Evolutionary conservation across 495 filamentous ascomycete genomes (phyloP).

Genomic region (Chlorociboria aeruginascens): DNA sequence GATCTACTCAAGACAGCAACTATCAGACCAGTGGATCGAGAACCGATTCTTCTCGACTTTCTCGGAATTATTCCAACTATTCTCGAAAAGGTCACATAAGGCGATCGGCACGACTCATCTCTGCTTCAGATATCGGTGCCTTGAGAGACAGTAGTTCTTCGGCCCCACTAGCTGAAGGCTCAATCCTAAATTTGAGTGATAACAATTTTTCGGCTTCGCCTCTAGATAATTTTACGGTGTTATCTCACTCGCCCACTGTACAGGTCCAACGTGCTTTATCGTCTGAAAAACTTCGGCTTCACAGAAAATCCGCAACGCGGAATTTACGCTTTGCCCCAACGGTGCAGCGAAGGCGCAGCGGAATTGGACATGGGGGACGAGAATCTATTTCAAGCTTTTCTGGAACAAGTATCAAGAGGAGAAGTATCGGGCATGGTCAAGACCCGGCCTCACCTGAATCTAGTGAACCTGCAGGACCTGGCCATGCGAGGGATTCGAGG

Average conservation of each 20-base stretch:
- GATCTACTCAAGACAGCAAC: slow-evolving; percentile 5
- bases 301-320: background rate
- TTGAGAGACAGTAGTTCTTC: background rate
- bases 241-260: background rate
- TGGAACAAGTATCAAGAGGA: background rate
- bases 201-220: slow-evolving; percentile 5
- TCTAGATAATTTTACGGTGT: background rate
- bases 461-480: background rate
- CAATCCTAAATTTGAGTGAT: slow-evolving; percentile 4
- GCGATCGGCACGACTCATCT: slow-evolving; percentile 1
- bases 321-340: background rate
- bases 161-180: background rate
- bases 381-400: slow-evolving; percentile 2
- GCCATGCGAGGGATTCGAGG: slow-evolving; percentile 1
- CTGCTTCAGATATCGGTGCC: background rate
- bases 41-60: slow-evolving; percentile 4
- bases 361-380: slow-evolving; percentile 7
- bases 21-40: slow-evolving; percentile 3
- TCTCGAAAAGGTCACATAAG: slow-evolving; percentile 9
- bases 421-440: slow-evolving; percentile 11
- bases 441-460: background rate
- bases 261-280: background rate
- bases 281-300: background rate
- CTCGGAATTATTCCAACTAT: slow-evolving; percentile 14
- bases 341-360: background rate